Evolutionary conservation across 208 protist species (phyloP).

Genomic region (Angomonas ambiguus): DNA sequence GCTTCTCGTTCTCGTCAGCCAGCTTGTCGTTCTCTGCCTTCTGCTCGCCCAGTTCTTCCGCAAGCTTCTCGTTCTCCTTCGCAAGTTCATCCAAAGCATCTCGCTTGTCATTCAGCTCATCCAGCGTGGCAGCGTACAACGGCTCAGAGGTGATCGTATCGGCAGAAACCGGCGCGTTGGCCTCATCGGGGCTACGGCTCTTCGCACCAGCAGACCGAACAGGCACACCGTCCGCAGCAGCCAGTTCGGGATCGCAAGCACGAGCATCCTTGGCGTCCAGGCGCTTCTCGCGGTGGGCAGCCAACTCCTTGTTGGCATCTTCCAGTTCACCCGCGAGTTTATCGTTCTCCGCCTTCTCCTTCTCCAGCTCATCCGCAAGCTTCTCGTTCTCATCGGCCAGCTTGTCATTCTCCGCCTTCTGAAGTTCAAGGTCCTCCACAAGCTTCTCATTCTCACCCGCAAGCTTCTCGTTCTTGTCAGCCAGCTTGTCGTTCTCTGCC

Average conservation of each 20-base stretch:
- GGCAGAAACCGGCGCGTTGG: neutral
- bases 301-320: neutral
- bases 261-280: neutral
- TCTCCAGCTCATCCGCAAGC: neutral
- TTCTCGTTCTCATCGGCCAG: neutral
- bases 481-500: conserved; percentile 13
- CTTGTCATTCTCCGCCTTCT: neutral
- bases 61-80: neutral
- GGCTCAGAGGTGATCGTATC: neutral
- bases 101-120: neutral
- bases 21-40: neutral
- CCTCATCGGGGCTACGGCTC: neutral
- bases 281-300: neutral
- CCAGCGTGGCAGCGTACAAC: neutral
- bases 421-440: neutral
- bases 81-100: neutral
- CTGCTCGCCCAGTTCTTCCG: neutral
- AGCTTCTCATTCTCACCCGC: neutral
- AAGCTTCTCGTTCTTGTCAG: conserved; percentile 4
- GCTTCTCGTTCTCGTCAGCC: neutral
- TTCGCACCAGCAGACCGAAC: neutral
- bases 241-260: neutral
- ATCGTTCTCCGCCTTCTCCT: neutral
- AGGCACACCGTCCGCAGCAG: conserved; percentile 1
- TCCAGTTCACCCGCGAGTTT: neutral